phyloP scores from a whole-genome alignment of 768 basidiomycete species.

The Leccinellum luteum region DNA sequence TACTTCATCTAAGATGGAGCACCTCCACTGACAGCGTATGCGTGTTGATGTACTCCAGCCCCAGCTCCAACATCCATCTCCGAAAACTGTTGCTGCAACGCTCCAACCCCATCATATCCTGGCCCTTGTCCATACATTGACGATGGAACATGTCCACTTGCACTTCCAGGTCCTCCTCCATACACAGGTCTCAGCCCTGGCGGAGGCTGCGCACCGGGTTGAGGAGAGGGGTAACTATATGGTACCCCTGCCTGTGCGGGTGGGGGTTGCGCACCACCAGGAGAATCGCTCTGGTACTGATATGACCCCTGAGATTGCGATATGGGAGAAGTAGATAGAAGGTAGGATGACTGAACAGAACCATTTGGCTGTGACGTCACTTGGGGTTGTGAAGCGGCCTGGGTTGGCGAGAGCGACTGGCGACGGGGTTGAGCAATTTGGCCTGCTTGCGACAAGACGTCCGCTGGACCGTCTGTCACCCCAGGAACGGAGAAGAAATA shows the following conservation, averaged over 20 bases:
- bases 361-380: constrained; percentile 11
- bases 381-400: constrained; percentile 19
- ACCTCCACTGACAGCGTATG: constrained; percentile 20
- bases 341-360: constrained; percentile 14
- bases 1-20: constrained; percentile 13
- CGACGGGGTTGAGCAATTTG: constrained; percentile 11
- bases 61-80: constrained; percentile 28
- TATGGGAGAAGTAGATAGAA: not conserved
- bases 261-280: not conserved
- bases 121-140: constrained; percentile 16
- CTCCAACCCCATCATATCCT: constrained; percentile 24
- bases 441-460: constrained; percentile 6
- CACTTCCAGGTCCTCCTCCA: constrained; percentile 22
- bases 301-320: constrained; percentile 22
- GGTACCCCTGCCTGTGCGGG: constrained; percentile 6
- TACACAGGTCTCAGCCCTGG: constrained; percentile 14
- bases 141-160: constrained; percentile 18
- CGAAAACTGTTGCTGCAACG: constrained; percentile 31
- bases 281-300: constrained; percentile 18
- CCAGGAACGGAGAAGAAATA: constrained; percentile 82
- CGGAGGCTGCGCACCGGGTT: constrained; percentile 15
- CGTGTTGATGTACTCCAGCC: constrained; percentile 19
- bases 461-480: constrained; percentile 46
- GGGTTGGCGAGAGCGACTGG: constrained; percentile 15
- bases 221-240: constrained; percentile 19